Percentiles rank a stretch among this genome's conserved stretches.
Conservation (phyloP, 116 monocot genomes). For the Trichopus zeylanicus region DNA sequence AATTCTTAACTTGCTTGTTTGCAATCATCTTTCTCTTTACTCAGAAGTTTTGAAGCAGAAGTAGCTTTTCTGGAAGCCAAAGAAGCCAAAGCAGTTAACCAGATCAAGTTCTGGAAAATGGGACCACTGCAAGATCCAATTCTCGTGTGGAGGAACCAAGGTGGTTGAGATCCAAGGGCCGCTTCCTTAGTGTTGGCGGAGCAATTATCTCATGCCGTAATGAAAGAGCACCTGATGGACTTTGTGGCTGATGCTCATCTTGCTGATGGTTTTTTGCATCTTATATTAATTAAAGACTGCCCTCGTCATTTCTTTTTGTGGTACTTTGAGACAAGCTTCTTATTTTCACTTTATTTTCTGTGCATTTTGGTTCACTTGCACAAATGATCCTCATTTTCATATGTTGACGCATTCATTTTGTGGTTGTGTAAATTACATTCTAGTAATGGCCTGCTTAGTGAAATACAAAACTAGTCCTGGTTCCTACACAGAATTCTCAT, state of each 20-base stretch:
- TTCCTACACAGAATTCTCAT: too few species aligned
- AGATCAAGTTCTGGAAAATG: conserved; percentile 16
- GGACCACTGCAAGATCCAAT: conserved; percentile 2
- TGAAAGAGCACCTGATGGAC: conserved; percentile 88
- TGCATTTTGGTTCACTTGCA: too few species aligned
- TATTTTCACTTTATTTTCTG: too few species aligned
- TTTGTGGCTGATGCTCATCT: conserved; percentile 85
- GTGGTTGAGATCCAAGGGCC: conserved; percentile 58
- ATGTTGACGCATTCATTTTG: too few species aligned
- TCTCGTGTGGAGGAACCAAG: conserved; percentile 20
- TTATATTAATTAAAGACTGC: conserved; percentile 80
- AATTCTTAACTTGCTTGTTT: not conserved
- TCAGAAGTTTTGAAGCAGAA: conserved; percentile 80
- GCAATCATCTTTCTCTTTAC: not conserved
- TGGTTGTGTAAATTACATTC: too few species aligned
- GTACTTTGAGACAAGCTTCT: conserved; percentile 24
- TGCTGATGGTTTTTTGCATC: conserved; percentile 89
- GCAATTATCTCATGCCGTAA: conserved; percentile 92
- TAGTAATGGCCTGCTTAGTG: too few species aligned
- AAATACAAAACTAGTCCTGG: too few species aligned
- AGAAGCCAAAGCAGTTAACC: conserved; percentile 6
- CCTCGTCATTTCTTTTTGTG: conserved; percentile 69
- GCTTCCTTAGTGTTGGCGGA: conserved; percentile 74
- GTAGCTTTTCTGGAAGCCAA: conserved; percentile 48
- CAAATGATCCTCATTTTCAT: too few species aligned